Percentiles rank a stretch among this genome's conserved stretches.
phyloP scores from a whole-genome alignment of 768 basidiomycete genomes.

The Lactarius evosmus region DNA sequence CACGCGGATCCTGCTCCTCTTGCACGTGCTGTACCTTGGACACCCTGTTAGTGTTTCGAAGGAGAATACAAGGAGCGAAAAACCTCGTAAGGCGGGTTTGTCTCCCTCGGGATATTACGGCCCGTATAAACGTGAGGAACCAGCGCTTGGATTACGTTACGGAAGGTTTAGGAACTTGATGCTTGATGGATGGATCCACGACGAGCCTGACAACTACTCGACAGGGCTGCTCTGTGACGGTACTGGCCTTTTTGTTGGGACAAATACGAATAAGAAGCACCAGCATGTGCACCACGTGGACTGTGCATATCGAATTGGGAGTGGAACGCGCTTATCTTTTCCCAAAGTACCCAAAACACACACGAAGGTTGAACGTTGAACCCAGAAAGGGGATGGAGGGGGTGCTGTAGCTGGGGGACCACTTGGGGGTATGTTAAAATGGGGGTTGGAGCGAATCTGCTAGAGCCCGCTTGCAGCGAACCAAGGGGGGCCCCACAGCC shows the following conservation, averaged over 20 bases:
- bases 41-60: conserved; percentile 1
- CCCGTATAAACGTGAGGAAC: background rate
- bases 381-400: background rate
- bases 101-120: too few relatives aligned
- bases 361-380: background rate
- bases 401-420: background rate
- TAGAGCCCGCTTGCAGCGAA: background rate
- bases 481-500: background rate
- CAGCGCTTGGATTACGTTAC: background rate
- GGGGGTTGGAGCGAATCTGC: background rate
- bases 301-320: background rate
- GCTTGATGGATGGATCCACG: background rate
- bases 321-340: background rate
- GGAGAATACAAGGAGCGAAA: background rate
- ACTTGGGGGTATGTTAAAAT: background rate
- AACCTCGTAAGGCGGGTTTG: too few relatives aligned
- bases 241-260: background rate
- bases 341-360: background rate
- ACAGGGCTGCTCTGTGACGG: background rate
- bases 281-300: background rate
- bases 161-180: background rate
- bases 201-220: background rate
- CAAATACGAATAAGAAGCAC: background rate
- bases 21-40: background rate
- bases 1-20: background rate